Evolutionary conservation across 129 eudicot genomes (phyloP).

Genomic region (Arctium lappa): DNA sequence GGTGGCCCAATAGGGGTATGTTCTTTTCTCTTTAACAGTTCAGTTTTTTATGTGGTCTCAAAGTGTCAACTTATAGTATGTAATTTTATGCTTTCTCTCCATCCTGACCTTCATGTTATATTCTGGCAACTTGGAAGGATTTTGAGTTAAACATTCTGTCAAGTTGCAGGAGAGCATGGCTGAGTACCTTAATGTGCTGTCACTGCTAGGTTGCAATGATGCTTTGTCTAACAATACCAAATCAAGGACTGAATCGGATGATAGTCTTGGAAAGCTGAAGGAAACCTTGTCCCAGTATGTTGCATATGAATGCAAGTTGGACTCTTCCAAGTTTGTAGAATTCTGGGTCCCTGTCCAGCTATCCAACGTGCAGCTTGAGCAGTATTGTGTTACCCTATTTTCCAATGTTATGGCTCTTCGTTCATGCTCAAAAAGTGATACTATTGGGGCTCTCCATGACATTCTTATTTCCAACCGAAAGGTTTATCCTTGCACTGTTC

Average conservation of each 20-base stretch:
- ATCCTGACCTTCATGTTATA: background rate
- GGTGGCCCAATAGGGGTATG: conserved; percentile 41
- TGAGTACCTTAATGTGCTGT: conserved; percentile 40
- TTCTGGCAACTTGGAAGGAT: background rate
- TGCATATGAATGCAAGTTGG: conserved; percentile 30
- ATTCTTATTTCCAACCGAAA: conserved; percentile 50
- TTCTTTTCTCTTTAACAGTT: background rate
- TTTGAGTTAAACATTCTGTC: background rate
- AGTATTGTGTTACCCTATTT: conserved; percentile 73
- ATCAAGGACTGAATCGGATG: conserved; percentile 21
- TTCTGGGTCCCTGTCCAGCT: conserved; percentile 82
- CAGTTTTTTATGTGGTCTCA: background rate
- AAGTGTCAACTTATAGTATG: background rate
- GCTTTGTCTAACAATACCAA: conserved; percentile 16
- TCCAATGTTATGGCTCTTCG: conserved; percentile 45
- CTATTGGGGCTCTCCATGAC: conserved; percentile 54
- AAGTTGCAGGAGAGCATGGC: conserved; percentile 40
- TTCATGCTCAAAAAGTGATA: conserved; percentile 50
- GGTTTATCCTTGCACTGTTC: conserved; percentile 41
- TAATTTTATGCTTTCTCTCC: background rate
- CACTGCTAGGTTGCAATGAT: conserved; percentile 40
- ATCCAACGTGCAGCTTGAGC: conserved; percentile 87
- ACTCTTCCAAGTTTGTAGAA: conserved; percentile 59
- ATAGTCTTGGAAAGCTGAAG: conserved; percentile 32
- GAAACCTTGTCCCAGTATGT: conserved; percentile 34